A percentile compares a stretch with the other conserved stretches of the same genome.
These are phyloP conservation scores for Mycena belliarum DNA, from an alignment of 768 basidiomycete genomes.

Conservation along the genomic window DNA sequence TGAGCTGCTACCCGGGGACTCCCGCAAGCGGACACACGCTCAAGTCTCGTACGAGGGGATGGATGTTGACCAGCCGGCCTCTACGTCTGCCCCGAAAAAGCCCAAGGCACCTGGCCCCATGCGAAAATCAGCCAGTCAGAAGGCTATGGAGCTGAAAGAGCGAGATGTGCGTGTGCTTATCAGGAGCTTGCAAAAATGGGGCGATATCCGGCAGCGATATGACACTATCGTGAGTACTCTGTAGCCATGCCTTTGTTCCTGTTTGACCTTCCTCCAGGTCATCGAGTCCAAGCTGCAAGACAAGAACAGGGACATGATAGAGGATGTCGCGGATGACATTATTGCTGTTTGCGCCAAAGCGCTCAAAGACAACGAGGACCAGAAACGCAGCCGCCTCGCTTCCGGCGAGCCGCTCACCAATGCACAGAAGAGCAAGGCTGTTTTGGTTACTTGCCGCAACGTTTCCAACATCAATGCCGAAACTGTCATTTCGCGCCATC, in stretches of 20 bases:
- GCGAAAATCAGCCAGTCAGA: constrained; percentile 90
- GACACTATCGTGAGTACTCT: constrained; percentile 79
- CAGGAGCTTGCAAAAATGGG: constrained; percentile 95
- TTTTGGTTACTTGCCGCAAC: constrained; percentile 86
- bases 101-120: constrained; percentile 67
- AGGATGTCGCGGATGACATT: constrained; percentile 90
- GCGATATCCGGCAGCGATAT: constrained; percentile 93
- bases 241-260: constrained; percentile 5
- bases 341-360: constrained; percentile 82
- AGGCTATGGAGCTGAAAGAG: constrained; percentile 96
- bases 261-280: constrained; percentile 51
- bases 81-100: constrained; percentile 69
- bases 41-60: constrained; percentile 91
- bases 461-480: constrained; percentile 97
- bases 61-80: constrained; percentile 77
- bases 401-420: constrained; percentile 89
- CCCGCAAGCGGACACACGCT: constrained; percentile 83
- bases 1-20: constrained; percentile 67
- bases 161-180: constrained; percentile 95
- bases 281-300: constrained; percentile 86
- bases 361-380: constrained; percentile 80
- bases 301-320: constrained; percentile 92
- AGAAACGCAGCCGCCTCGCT: constrained; percentile 73
- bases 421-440: constrained; percentile 95
- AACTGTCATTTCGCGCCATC: constrained; percentile 87